phyloP scores from a whole-genome alignment of 2,329 filamentous ascomycete genomes.

The Stenocarpella maydis region DNA sequence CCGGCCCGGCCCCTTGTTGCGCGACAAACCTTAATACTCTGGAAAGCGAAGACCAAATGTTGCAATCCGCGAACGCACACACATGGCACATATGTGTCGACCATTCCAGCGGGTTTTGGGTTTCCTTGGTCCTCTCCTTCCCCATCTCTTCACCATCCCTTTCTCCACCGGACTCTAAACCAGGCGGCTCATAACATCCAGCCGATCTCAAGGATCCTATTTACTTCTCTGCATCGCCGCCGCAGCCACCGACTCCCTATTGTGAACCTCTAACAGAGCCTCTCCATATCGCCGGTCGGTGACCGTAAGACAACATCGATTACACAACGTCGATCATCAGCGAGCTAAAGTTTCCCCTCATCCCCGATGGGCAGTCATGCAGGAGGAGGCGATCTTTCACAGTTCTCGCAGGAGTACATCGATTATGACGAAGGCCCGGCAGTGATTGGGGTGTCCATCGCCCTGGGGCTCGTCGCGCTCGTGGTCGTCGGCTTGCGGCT shows the following conservation, averaged over 20 bases:
- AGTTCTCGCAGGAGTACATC: slow-evolving; percentile 25
- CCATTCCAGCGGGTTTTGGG: not conserved
- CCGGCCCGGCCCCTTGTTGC: not conserved
- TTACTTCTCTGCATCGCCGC: not conserved
- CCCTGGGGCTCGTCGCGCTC: slow-evolving; percentile 19
- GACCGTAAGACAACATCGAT: not conserved
- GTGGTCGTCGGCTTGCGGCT: slow-evolving; percentile 3
- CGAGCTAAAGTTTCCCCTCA: not conserved
- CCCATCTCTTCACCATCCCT: not conserved
- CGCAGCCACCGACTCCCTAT: not conserved
- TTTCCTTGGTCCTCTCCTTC: not conserved
- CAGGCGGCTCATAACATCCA: not conserved
- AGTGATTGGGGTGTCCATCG: slow-evolving; percentile 11
- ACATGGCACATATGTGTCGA: not conserved
- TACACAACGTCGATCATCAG: too few relatives aligned
- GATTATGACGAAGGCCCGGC: slow-evolving; percentile 10
- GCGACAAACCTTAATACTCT: slow-evolving; percentile 7
- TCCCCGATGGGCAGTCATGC: slow-evolving; percentile 18
- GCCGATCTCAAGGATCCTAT: slow-evolving; percentile 9
- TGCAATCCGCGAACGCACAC: not conserved
- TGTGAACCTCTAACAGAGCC: not conserved
- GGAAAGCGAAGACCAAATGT: not conserved
- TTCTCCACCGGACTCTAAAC: slow-evolving; percentile 1
- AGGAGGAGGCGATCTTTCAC: slow-evolving; percentile 12
- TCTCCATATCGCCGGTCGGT: not conserved